Conservation (phyloP, 2,329 filamentous ascomycete species). For the Hansfordia pulvinata region DNA sequence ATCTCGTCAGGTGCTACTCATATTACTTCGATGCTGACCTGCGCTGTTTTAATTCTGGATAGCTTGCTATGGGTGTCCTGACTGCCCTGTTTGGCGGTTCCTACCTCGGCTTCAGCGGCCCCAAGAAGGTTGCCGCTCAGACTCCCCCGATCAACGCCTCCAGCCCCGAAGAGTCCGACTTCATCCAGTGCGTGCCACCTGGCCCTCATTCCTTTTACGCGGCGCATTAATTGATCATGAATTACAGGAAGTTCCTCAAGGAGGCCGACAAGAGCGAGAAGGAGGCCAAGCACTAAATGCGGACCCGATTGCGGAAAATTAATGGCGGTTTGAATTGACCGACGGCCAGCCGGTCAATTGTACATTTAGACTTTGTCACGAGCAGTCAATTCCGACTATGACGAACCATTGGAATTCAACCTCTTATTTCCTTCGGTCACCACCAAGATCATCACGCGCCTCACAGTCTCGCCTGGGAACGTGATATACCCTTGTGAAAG, state of each 20-base stretch:
- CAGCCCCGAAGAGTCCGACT: conserved; percentile 48
- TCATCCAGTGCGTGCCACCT: conserved; percentile 41
- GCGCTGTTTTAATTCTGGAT: conserved; percentile 4
- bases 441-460: too few relatives aligned
- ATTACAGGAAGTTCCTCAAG: conserved; percentile 31
- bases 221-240: conserved; percentile 4
- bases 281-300: conserved; percentile 25
- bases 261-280: conserved; percentile 26
- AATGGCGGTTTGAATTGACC: conserved; percentile 2
- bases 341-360: conserved; percentile 7
- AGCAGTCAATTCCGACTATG: too few relatives aligned
- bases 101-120: conserved; percentile 28
- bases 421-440: too few relatives aligned
- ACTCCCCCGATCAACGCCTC: conserved; percentile 48
- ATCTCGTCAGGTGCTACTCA: too few relatives aligned
- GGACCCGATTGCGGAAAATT: conserved; percentile 2
- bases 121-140: conserved; percentile 21
- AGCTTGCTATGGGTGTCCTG: conserved; percentile 47
- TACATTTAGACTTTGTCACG: conserved; percentile 18
- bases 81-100: conserved; percentile 33
- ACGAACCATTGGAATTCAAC: too few relatives aligned
- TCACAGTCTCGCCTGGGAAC: too few relatives aligned
- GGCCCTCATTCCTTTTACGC: conserved; percentile 7
- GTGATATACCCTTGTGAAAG: too few relatives aligned
- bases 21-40: too few relatives aligned